phyloP scores from a whole-genome alignment of 306 rosid species.

The Castanospermum australe region DNA sequence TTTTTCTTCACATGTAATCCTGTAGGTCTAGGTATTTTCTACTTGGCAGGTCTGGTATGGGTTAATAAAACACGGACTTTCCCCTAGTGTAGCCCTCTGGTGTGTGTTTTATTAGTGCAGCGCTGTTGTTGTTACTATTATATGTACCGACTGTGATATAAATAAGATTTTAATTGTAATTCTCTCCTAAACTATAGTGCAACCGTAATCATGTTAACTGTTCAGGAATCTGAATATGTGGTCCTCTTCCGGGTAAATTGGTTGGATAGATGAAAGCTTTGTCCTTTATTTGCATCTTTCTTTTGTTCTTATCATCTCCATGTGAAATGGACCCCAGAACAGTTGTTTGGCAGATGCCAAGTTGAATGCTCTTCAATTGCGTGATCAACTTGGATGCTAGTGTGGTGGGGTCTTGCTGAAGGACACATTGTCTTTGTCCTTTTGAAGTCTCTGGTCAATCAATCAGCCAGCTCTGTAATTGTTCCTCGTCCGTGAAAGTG shows the following conservation, averaged over 20 bases:
- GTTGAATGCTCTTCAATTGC: constrained; percentile 12
- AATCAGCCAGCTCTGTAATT: background rate
- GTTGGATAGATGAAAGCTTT: background rate
- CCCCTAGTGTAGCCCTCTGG: constrained; percentile 25
- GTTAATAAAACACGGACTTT: constrained; percentile 38
- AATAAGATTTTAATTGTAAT: constrained; percentile 32
- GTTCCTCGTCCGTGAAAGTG: constrained; percentile 16
- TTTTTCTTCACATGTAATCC: constrained; percentile 32
- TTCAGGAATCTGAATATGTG: constrained; percentile 2
- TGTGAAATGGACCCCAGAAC: constrained; percentile 28
- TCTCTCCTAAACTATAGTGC: background rate
- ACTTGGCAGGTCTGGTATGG: constrained; percentile 34
- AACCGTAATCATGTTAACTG: background rate
- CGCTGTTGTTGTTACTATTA: constrained; percentile 2
- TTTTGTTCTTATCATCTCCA: constrained; percentile 15
- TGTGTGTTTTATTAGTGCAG: constrained; percentile 15
- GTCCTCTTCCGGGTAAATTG: background rate
- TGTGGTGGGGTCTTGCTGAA: constrained; percentile 36
- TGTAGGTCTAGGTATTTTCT: constrained; percentile 37
- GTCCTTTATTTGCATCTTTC: constrained; percentile 1
- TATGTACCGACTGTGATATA: constrained; percentile 42
- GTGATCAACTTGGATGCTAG: constrained; percentile 24
- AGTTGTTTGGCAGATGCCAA: constrained; percentile 37
- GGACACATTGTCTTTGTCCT: constrained; percentile 28
- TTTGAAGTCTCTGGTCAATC: constrained; percentile 28